Conservation (phyloP, 1,284 basidiomycete species). For the Trametes polyzona region DNA sequence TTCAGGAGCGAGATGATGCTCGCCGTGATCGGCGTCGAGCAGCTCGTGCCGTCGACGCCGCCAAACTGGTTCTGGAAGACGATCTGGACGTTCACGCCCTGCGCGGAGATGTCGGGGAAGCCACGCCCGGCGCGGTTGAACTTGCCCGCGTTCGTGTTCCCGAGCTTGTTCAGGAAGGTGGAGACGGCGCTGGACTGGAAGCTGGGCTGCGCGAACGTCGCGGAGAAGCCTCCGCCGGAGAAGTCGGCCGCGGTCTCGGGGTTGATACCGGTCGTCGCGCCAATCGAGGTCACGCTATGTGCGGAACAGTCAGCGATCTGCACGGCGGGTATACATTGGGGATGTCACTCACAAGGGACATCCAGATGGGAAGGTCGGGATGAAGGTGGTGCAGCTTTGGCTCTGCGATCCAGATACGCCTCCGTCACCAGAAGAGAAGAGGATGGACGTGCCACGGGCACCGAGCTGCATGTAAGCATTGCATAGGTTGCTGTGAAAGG, state of each 20-base stretch:
- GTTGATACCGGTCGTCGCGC: slow-evolving; percentile 52
- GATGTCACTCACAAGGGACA: slow-evolving; percentile 54
- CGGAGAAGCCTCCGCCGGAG: slow-evolving; percentile 52
- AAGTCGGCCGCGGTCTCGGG: slow-evolving; percentile 54
- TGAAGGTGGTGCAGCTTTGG: slow-evolving; percentile 55
- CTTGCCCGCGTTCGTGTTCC: slow-evolving; percentile 35
- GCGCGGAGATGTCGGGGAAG: slow-evolving; percentile 40
- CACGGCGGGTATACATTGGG: neutral
- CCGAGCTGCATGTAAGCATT: slow-evolving; percentile 65
- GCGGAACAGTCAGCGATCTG: slow-evolving; percentile 33
- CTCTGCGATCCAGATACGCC: slow-evolving; percentile 70
- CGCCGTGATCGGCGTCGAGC: slow-evolving; percentile 56
- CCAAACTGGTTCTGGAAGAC: slow-evolving; percentile 38
- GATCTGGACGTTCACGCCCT: slow-evolving; percentile 37
- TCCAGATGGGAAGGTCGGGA: slow-evolving; percentile 68
- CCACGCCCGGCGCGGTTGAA: slow-evolving; percentile 37
- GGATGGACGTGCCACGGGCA: slow-evolving; percentile 58
- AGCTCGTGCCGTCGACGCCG: slow-evolving; percentile 53
- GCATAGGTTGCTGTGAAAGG: slow-evolving; percentile 45
- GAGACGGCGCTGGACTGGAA: slow-evolving; percentile 46
- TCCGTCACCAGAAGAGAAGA: slow-evolving; percentile 70
- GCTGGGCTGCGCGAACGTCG: slow-evolving; percentile 45
- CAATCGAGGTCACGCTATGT: slow-evolving; percentile 61
- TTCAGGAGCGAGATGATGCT: slow-evolving; percentile 60
- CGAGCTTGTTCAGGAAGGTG: slow-evolving; percentile 36